Conservation (phyloP, 176 grass and related monocot species). For the Panicum miliaceum region DNA sequence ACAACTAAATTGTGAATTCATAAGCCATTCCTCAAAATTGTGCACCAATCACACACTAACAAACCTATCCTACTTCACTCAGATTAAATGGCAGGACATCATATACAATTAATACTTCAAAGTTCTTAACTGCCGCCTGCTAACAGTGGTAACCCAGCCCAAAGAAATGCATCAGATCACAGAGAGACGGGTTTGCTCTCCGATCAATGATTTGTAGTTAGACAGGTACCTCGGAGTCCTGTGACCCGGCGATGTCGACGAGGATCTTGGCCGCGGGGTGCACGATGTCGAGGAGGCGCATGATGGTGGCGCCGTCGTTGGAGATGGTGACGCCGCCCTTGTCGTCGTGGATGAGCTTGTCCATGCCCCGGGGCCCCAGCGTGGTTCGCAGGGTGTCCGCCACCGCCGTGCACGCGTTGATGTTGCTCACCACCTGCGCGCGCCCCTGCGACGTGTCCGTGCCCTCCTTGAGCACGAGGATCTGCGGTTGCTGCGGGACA, state of each 20-base stretch:
- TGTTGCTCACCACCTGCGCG: constrained; percentile 93
- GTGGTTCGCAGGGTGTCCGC: constrained; percentile 82
- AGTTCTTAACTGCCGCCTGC: background rate
- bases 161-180: constrained; percentile 25
- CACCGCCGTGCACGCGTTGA: constrained; percentile 89
- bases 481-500: constrained; percentile 83
- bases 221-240: constrained; percentile 80
- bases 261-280: constrained; percentile 92
- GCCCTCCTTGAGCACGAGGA: constrained; percentile 98
- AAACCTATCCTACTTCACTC: background rate
- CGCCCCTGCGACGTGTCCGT: constrained; percentile 94
- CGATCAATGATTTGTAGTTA: background rate
- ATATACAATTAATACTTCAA: background rate
- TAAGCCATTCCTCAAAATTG: background rate
- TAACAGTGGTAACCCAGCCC: background rate
- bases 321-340: constrained; percentile 95
- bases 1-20: background rate
- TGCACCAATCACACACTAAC: background rate
- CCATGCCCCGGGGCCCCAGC: constrained; percentile 90
- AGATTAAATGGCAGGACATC: background rate
- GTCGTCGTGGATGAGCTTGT: constrained; percentile 95
- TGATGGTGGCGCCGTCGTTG: constrained; percentile 96
- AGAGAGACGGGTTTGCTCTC: background rate
- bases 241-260: constrained; percentile 88
- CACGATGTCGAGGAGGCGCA: constrained; percentile 89